Base-by-base conservation (phyloP, 176 grass and related monocot species). In the Hsuehochloa calcarea region DNA sequence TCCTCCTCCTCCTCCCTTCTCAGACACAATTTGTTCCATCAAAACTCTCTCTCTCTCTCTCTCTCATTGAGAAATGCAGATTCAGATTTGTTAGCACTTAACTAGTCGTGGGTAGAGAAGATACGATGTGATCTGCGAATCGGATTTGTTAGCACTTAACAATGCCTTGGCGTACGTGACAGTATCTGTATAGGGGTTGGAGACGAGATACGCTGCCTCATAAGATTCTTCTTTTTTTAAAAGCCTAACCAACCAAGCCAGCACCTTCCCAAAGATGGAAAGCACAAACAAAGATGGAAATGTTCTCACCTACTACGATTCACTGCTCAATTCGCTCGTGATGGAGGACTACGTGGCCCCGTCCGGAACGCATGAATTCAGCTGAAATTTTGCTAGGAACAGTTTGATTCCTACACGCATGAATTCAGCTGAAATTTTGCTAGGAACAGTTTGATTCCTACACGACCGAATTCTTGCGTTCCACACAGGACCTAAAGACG, bases 141-240 rank as follows among this genome's bases (percentile, higher is more conserved):
- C 45, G 31, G 35, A 65, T 73, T 66, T 56, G 29, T 15, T 51
- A 6, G 66, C 58, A 35, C 14, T 40, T 80, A 65, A 65, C 68
- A 80, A 65, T 34, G 77, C 62, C 54, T 13, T 6, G 47, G 20
- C 8, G 26, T 38, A 10, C 15, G 47, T 9, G 23, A 22, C 73
- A 78, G 11, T 54, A 77, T 85, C 61, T 75, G 6, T 12, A 64
- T 83, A 37, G 70, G 58, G 60, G n/a, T 17, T 66, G 10, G 44
- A 39, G 56, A 74, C 17, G 12, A 74, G 20, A 77, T 40, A 51
- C 72, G 27, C 72, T 74, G 72, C 72, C 72, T 35, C 27, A 0
- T 45, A 37, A 58, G 52, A 40, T 74, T 34, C 31, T 34, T 34
- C 80, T 26, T 0, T 3, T 4, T 68, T 47, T 11, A 13, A 22